phyloP scores from a whole-genome alignment of 1,284 basidiomycete genomes.

The Ganoderma boninense region DNA sequence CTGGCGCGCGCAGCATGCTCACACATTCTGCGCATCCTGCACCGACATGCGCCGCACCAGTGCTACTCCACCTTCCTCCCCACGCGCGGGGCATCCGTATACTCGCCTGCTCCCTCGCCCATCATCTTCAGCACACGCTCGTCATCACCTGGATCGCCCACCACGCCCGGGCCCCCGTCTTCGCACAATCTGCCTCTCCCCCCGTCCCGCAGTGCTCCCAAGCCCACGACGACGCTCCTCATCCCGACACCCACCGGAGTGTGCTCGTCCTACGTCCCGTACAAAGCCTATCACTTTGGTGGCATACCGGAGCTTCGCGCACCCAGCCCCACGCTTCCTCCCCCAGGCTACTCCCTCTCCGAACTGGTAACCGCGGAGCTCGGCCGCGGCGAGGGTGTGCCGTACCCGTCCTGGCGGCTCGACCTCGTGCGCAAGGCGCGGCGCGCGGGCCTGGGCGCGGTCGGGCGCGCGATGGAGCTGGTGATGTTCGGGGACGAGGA shows the following conservation, averaged over 20 bases:
- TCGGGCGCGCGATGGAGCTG: conserved; percentile 59
- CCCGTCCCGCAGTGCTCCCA: background rate
- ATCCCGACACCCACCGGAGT: background rate
- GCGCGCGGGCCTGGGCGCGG: conserved; percentile 61
- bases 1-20: conserved; percentile 52
- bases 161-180: conserved; percentile 16
- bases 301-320: background rate
- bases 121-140: conserved; percentile 27
- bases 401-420: conserved; percentile 71
- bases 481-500: conserved; percentile 49
- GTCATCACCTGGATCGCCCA: conserved; percentile 25
- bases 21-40: conserved; percentile 66
- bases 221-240: background rate
- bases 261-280: background rate
- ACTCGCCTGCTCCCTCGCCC: conserved; percentile 23
- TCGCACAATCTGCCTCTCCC: conserved; percentile 21
- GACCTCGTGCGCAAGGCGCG: conserved; percentile 57
- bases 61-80: conserved; percentile 57
- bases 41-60: conserved; percentile 55
- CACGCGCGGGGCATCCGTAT: conserved; percentile 23
- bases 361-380: background rate
- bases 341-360: background rate
- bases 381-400: conserved; percentile 39
- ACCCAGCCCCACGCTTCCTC: background rate
- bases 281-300: conserved; percentile 9